A percentile compares a stretch with the other conserved stretches of the same genome.
These are phyloP conservation scores for Oryza rufipogon DNA, from an alignment of 176 grass and related monocot genomes.

Conservation along the genomic window DNA sequence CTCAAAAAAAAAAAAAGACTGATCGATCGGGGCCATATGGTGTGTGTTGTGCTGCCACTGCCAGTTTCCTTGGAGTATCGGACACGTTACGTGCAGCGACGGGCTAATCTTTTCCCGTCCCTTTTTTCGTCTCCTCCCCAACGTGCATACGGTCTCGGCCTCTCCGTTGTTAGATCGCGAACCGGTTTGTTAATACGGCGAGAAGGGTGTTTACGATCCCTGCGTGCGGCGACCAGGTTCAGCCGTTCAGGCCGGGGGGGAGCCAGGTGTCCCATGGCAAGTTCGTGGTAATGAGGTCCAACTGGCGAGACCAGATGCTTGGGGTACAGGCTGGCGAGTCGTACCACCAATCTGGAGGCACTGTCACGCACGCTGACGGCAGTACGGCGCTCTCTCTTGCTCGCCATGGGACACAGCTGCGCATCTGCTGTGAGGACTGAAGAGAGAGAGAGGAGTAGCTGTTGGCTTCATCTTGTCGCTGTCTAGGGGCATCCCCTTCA, in stretches of 20 bases:
- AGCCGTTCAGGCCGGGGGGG: background rate
- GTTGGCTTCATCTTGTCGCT: background rate
- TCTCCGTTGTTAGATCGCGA: background rate
- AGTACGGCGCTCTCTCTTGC: background rate
- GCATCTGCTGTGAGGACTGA: background rate
- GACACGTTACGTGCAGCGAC: constrained; percentile 31
- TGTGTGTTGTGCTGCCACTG: constrained; percentile 2
- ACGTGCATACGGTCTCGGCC: background rate
- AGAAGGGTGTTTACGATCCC: background rate
- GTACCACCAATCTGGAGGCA: background rate
- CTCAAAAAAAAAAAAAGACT: too few species aligned
- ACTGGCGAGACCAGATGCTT: background rate
- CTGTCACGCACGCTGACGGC: background rate
- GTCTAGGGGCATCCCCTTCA: background rate
- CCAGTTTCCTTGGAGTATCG: constrained; percentile 41
- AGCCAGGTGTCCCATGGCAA: constrained; percentile 38
- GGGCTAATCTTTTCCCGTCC: background rate
- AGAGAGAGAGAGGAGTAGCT: background rate
- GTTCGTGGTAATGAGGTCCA: constrained; percentile 17
- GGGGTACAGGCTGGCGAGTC: constrained; percentile 40
- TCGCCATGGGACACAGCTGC: background rate
- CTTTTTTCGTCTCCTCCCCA: background rate
- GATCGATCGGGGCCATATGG: background rate
- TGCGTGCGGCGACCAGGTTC: background rate
- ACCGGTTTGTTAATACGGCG: background rate